Base-by-base conservation (phyloP, 106 monocot species). In the Dioscorea alata region DNA sequence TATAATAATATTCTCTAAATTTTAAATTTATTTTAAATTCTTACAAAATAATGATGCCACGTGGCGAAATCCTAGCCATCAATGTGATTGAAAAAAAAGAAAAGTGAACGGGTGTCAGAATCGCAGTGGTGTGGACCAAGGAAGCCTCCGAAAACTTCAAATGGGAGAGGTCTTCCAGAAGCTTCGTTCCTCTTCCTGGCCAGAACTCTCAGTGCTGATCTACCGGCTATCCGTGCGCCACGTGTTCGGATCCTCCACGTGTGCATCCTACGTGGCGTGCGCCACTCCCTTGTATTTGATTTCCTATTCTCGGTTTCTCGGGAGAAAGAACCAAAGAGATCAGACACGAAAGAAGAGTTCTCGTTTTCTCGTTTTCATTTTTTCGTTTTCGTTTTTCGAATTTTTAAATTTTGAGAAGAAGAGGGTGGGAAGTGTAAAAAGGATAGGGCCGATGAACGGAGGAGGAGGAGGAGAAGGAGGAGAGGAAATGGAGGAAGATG, bases 171-270 rank as follows among this genome's bases (percentile, higher is more conserved):
- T 6, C 18, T 83, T 86, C 86, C 78, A 86, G 90, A 90, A 90
- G 48, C 78, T 86, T 86, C 90, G 22, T 19, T 63, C 22, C 23
- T 73, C 75, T 61, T 82, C 77, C 50, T 84, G 92, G 91, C 76
- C 64, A 71, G 65, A 34, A 82, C 68, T 31, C 17, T n/a, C 2
- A 67, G 61, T 19, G 21, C 12, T 2, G 17, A 74, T 75, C 74
- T 22, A 59, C 71, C 69, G 88, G 73, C 53, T 67, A 7, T 16
- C 21, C 1, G 50, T 13, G 0, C 61, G 76, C 85, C 88, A 83
- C 85, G 82, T 85, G 82, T 75, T 34, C 0, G 0, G 12, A 8
- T 31, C 24, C 48, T 52, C 73, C 53, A 71, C 74, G 79, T 73
- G 19, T 31, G 28, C 62, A 14, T 85, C 92, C 85, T 0, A 88